Evolutionary conservation across 2,329 filamentous ascomycete species (phyloP), one percentile per base, ranked within the genome.

Genomic region (Hymenotorrendiella dingleyae): DNA sequence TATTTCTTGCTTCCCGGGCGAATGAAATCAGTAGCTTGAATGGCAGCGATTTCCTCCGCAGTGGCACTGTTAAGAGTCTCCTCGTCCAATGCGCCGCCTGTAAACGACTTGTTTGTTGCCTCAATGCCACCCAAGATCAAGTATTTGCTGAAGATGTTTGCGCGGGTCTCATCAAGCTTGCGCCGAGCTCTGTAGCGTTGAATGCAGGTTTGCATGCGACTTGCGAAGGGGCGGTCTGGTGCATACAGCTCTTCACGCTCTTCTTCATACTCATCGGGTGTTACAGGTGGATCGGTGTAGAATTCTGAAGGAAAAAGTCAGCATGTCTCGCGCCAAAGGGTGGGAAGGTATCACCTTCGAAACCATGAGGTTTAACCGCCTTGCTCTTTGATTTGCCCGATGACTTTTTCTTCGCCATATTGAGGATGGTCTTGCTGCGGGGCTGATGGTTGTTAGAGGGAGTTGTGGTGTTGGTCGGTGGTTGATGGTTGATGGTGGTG

Each of bases 81-180:
- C 37, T 70, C 66, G 27, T 74, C 72, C 6, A 82, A 65, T 1
- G 81, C 65, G 1, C 83, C 67, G 8, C 67, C 74, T 20, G 67
- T 76, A 55, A 90, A 94, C 60, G 73, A 69, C 41, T 76, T 78
- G 3, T 19, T 30, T 3, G 65, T 70, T 6, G 73, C 68, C 32
- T 88, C 81, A 29, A 98, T 74, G 4, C 93, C 91, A 3, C 93
- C 93, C 33, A 91, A 83, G 26, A 78, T 73, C 44, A 97, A 76
- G 58, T 93, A 95, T 50, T 85, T 86, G 56, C 78, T 73, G 64
- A 98, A 93, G 24, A 89, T 67, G 14, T 73, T 68, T 4, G 70
- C 63, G 19, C 80, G 79, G 4, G 78, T 69, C 10, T 69, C 63
- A 45, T 84, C 76, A 45, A 95, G 75, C 51, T 86, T 89, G 23